A percentile compares a stretch with the other conserved stretches of the same genome.
Evolutionary conservation across 2,329 filamentous ascomycete genomes (phyloP).

Genomic region (Ceratocystis smalleyi): DNA sequence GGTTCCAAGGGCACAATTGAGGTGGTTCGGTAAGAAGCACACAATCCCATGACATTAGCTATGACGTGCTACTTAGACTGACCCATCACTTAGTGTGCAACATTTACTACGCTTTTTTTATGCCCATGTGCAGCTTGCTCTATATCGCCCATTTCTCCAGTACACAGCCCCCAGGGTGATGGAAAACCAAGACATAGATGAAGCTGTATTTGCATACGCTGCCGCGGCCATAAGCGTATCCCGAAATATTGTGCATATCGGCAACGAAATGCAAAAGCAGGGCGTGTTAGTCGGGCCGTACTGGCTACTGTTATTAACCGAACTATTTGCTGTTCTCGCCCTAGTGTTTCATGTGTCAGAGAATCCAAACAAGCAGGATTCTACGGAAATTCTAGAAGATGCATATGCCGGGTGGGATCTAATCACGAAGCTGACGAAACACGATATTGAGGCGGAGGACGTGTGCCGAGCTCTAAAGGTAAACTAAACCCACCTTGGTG

Average conservation of each 20-base stretch:
- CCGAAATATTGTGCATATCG: slow-evolving; percentile 64
- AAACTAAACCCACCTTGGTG: slow-evolving; percentile 24
- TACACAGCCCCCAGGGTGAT: slow-evolving; percentile 55
- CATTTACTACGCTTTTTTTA: slow-evolving; percentile 67
- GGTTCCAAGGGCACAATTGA: slow-evolving; percentile 61
- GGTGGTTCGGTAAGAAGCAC: slow-evolving; percentile 49
- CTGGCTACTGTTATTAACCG: slow-evolving; percentile 76
- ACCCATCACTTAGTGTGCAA: slow-evolving; percentile 36
- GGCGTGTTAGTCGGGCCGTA: slow-evolving; percentile 64
- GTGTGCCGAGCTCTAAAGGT: slow-evolving; percentile 67
- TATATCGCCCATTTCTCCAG: slow-evolving; percentile 71
- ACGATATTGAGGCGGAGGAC: slow-evolving; percentile 76
- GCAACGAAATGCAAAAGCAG: slow-evolving; percentile 59
- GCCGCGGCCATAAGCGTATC: slow-evolving; percentile 47
- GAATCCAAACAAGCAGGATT: slow-evolving; percentile 59
- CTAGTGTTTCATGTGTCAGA: slow-evolving; percentile 67
- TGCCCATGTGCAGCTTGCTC: slow-evolving; percentile 65
- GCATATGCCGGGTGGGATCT: slow-evolving; percentile 73
- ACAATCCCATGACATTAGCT: not conserved
- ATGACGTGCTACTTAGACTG: not conserved
- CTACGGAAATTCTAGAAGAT: slow-evolving; percentile 69
- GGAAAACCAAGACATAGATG: slow-evolving; percentile 46
- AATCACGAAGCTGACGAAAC: slow-evolving; percentile 60
- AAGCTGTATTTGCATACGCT: slow-evolving; percentile 61
- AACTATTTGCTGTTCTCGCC: slow-evolving; percentile 67